phyloP scores from a whole-genome alignment of 148 eudicot genomes.

The Cornus kousa region DNA sequence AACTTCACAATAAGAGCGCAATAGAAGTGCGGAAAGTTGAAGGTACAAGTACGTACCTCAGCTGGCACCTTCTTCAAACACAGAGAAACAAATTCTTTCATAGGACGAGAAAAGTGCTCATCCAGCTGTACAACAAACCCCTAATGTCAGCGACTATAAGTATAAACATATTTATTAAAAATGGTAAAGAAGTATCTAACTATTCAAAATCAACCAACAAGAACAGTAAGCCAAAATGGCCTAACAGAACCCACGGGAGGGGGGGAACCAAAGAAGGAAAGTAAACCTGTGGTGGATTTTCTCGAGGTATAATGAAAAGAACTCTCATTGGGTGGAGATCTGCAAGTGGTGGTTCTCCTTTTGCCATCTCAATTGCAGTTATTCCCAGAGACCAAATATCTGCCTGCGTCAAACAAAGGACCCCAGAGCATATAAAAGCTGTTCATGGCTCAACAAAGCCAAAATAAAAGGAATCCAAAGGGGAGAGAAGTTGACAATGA shows the following conservation, averaged over 20 bases:
- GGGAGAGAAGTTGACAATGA: background rate
- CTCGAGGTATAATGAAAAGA: constrained; percentile 96
- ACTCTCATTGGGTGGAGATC: constrained; percentile 99
- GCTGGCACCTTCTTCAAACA: constrained; percentile 83
- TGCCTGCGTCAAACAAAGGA: constrained; percentile 53
- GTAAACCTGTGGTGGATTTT: constrained; percentile 94
- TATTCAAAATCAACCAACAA: constrained; percentile 3
- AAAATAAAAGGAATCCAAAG: background rate
- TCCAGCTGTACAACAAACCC: constrained; percentile 64
- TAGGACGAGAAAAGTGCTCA: constrained; percentile 91
- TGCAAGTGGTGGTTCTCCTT: constrained; percentile 96
- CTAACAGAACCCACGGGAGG: background rate
- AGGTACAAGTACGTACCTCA: constrained; percentile 53
- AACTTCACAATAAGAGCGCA: background rate
- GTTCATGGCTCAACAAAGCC: background rate
- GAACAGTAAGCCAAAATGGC: background rate
- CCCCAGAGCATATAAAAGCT: constrained; percentile 12
- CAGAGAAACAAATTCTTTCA: constrained; percentile 86
- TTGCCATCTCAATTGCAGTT: constrained; percentile 97
- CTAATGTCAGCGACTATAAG: constrained; percentile 5
- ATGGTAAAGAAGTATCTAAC: background rate
- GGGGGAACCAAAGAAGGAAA: constrained; percentile 6
- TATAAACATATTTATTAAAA: background rate
- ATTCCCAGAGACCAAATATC: constrained; percentile 98
- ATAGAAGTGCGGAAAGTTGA: background rate